Evolutionary conservation across 768 basidiomycete species (phyloP).

Genomic region (Strobilomyces confusus): DNA sequence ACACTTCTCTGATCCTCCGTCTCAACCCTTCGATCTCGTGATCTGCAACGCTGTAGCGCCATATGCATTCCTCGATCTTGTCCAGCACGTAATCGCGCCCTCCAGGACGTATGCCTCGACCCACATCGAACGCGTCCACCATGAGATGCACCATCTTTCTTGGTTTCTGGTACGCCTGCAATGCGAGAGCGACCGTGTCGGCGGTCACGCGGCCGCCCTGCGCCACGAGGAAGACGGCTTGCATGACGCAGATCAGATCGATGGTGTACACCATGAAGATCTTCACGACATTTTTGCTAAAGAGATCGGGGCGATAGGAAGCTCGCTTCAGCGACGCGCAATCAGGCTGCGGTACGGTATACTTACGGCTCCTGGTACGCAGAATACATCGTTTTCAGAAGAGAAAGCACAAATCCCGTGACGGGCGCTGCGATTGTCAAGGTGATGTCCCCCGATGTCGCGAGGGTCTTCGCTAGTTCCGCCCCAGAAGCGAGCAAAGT

Average conservation of each 20-base stretch:
- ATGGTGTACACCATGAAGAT: conserved; percentile 13
- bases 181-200: not conserved
- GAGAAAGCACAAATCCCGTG: not conserved
- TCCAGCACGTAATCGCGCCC: conserved; percentile 10
- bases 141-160: not conserved
- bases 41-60: conserved; percentile 11
- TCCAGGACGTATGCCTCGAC: not conserved
- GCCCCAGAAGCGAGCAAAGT: not conserved
- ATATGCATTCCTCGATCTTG: conserved; percentile 10
- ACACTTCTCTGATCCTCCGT: no score
- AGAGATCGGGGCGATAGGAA: not conserved
- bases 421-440: not conserved
- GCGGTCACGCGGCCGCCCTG: not conserved
- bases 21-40: conserved; percentile 3
- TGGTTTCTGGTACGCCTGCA: not conserved
- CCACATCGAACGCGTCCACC: conserved; percentile 4
- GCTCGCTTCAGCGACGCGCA: not conserved
- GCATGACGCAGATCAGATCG: conserved; percentile 17
- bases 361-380: conserved; percentile 10
- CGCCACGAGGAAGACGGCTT: conserved; percentile 4
- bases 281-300: conserved; percentile 1
- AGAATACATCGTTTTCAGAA: not conserved
- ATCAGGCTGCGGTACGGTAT: no score
- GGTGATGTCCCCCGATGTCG: not conserved
- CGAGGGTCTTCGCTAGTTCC: not conserved